These are phyloP conservation scores for Plantago rigida DNA, from an alignment of 305 asterid species.

Conservation along the genomic window DNA sequence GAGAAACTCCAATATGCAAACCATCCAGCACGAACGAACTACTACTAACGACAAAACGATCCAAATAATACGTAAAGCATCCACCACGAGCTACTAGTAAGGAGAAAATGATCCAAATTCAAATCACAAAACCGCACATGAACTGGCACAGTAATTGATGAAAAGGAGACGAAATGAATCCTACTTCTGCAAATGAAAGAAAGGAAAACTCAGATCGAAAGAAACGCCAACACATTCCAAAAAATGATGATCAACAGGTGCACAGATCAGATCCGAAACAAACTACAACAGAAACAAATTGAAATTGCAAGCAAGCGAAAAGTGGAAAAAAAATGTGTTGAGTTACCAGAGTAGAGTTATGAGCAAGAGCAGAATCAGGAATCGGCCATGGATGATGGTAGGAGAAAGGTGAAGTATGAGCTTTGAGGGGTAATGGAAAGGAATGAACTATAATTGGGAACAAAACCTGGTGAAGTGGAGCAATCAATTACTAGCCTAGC, in stretches of 20 bases:
- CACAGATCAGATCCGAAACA: constrained; percentile 52
- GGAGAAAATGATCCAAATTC: constrained; percentile 15
- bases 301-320: too few species aligned
- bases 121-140: constrained; percentile 31
- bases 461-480: too few species aligned
- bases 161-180: too few species aligned
- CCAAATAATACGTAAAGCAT: constrained; percentile 18
- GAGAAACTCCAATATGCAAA: constrained; percentile 20
- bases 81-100: too few species aligned
- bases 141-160: constrained; percentile 24
- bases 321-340: too few species aligned
- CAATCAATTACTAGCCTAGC: too few species aligned
- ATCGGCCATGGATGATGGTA: too few species aligned
- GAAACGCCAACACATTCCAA: constrained; percentile 36
- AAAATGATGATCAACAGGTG: constrained; percentile 18
- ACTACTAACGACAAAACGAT: constrained; percentile 16
- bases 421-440: too few species aligned
- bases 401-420: too few species aligned
- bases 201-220: constrained; percentile 35
- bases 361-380: too few species aligned
- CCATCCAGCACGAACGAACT: neutral
- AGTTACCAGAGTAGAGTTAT: too few species aligned
- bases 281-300: neutral
- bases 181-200: constrained; percentile 22
- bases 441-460: too few species aligned